A percentile compares a stretch with the other conserved stretches of the same genome.
phyloP scores from a whole-genome alignment of 768 basidiomycete species.

The Fibroporia radiculosa region DNA sequence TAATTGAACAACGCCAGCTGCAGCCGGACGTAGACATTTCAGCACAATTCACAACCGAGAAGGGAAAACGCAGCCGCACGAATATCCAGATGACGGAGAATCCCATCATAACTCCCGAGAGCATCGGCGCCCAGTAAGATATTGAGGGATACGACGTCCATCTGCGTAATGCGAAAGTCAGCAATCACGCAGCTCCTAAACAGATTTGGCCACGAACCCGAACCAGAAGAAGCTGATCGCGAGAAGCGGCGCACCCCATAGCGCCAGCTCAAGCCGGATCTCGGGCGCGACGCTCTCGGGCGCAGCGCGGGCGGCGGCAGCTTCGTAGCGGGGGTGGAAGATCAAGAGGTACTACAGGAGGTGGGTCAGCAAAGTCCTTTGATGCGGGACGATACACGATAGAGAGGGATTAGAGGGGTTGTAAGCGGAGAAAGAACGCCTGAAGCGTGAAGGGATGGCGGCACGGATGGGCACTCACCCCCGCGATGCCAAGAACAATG shows the following conservation, averaged over 20 bases:
- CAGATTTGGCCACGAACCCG: slow-evolving; percentile 13
- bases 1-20: slow-evolving; percentile 53
- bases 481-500: slow-evolving; percentile 32
- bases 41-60: background rate
- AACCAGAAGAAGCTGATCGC: slow-evolving; percentile 60
- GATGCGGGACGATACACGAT: no score
- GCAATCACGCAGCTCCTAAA: background rate
- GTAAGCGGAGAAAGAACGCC: no score
- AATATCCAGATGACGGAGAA: slow-evolving; percentile 48
- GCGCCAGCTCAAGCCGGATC: slow-evolving; percentile 40
- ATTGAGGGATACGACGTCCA: slow-evolving; percentile 53
- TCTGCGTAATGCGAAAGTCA: slow-evolving; percentile 11
- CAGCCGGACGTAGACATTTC: background rate
- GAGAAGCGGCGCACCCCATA: slow-evolving; percentile 46
- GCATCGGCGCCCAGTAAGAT: slow-evolving; percentile 45
- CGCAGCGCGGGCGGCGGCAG: slow-evolving; percentile 31
- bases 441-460: no score
- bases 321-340: slow-evolving; percentile 43
- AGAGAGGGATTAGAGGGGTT: no score
- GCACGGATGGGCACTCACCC: slow-evolving; percentile 30
- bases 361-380: no score
- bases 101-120: slow-evolving; percentile 42
- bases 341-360: slow-evolving; percentile 30
- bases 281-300: slow-evolving; percentile 56
- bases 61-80: no score